Percentiles rank a stretch among this genome's conserved stretches.
Conservation (phyloP, 495 filamentous ascomycete species). For the Penicillium psychrofluorescens region DNA sequence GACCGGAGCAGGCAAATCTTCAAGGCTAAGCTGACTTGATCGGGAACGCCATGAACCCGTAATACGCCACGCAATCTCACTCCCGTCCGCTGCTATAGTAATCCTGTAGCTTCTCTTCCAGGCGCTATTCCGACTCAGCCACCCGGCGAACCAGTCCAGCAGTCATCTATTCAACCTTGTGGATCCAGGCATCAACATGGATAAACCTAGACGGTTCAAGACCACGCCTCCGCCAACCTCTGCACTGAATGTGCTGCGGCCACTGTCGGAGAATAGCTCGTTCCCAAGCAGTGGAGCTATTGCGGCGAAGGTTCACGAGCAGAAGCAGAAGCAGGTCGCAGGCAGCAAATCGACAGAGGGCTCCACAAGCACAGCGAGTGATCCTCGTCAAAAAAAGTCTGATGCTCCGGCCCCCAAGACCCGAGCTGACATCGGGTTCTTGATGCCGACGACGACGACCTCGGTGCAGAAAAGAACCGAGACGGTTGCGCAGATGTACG, state of each 20-base stretch:
- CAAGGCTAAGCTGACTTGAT: too few species aligned
- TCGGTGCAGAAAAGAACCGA: constrained; percentile 18
- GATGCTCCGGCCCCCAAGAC: too few species aligned
- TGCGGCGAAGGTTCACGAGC: constrained; percentile 13
- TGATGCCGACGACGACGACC: not conserved
- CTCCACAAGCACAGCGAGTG: not conserved
- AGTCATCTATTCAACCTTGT: not conserved
- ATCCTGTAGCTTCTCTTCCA: too few species aligned
- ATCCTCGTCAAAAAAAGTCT: too few species aligned
- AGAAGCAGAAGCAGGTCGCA: not conserved
- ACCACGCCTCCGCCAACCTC: constrained; percentile 9
- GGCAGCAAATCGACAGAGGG: not conserved
- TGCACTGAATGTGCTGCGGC: constrained; percentile 30
- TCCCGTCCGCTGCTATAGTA: too few species aligned
- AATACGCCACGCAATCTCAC: too few species aligned
- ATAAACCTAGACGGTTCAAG: constrained; percentile 7
- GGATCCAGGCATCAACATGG: constrained; percentile 8
- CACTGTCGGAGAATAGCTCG: constrained; percentile 23
- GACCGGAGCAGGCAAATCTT: too few species aligned
- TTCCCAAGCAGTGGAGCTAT: constrained; percentile 24
- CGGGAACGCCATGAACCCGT: too few species aligned
- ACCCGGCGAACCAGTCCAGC: not conserved
- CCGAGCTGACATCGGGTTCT: too few species aligned
- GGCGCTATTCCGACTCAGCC: too few species aligned
- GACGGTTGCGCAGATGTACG: constrained; percentile 20